Conservation (phyloP, 441 rosid genomes). For the Flueggea neowawraea region DNA sequence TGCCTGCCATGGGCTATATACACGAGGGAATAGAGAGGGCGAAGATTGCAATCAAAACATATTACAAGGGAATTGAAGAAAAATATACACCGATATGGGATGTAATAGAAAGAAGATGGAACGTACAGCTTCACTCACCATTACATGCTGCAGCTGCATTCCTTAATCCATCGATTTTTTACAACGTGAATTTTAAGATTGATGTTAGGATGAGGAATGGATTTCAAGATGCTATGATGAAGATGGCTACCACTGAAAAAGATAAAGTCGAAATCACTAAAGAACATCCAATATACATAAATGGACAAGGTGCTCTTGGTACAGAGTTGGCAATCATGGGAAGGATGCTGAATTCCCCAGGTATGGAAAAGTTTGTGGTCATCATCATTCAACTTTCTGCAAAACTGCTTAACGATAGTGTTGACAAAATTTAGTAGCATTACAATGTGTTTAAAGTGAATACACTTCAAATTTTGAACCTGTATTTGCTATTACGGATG, state of each 20-base stretch:
- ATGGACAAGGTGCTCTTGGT: conserved; percentile 56
- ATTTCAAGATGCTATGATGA: conserved; percentile 64
- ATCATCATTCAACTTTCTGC: too few relatives aligned
- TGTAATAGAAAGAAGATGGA: conserved; percentile 53
- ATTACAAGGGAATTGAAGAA: conserved; percentile 46
- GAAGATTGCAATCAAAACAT: conserved; percentile 39
- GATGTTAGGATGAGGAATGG: conserved; percentile 56
- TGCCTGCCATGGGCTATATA: conserved; percentile 55
- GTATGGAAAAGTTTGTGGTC: conserved; percentile 16
- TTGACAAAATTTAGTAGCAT: too few relatives aligned
- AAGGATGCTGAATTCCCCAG: conserved; percentile 57
- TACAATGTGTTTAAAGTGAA: too few relatives aligned
- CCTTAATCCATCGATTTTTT: conserved; percentile 59
- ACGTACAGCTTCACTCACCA: conserved; percentile 44
- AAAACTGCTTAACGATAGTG: too few relatives aligned
- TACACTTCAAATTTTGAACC: too few relatives aligned
- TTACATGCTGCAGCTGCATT: conserved; percentile 56
- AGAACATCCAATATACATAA: conserved; percentile 49
- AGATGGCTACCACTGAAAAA: conserved; percentile 38
- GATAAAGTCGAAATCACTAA: conserved; percentile 51
- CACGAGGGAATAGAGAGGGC: conserved; percentile 59
- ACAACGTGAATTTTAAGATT: conserved; percentile 43
- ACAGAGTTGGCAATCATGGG: conserved; percentile 64
- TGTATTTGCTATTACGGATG: too few relatives aligned
- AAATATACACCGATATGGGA: conserved; percentile 54